These are phyloP conservation scores for Huntiella omanensis DNA, from an alignment of 2,329 filamentous ascomycete genomes.

Conservation along the genomic window DNA sequence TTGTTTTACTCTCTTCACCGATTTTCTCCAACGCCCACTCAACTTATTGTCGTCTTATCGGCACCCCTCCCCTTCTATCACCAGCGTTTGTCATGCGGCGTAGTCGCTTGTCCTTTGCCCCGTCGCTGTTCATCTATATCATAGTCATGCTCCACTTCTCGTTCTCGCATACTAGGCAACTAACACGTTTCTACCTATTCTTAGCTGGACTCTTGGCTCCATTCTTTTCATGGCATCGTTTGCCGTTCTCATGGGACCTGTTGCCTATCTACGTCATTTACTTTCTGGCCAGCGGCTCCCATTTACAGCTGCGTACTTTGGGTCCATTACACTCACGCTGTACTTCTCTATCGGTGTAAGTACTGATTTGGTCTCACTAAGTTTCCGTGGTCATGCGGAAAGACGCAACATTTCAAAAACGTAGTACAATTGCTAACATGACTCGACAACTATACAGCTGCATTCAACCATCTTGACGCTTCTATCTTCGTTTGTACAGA, in stretches of 20 bases:
- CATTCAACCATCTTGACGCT: slow-evolving; percentile 72
- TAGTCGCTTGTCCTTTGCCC: no score
- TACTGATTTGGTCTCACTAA: slow-evolving; percentile 15
- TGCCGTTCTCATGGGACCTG: slow-evolving; percentile 83
- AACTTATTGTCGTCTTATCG: no score
- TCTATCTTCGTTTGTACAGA: slow-evolving; percentile 64
- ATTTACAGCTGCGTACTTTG: slow-evolving; percentile 89
- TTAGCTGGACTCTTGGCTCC: slow-evolving; percentile 88
- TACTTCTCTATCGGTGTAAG: slow-evolving; percentile 86
- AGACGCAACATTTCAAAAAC: no score
- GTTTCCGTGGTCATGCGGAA: no score
- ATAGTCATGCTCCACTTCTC: no score
- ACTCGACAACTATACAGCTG: slow-evolving; percentile 32
- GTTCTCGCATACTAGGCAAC: no score
- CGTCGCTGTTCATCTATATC: no score
- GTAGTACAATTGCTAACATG: neutral
- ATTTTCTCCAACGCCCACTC: no score
- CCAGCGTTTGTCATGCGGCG: no score
- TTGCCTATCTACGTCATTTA: slow-evolving; percentile 67
- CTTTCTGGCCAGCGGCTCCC: slow-evolving; percentile 69
- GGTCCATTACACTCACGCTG: slow-evolving; percentile 72
- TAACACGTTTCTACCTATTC: neutral
- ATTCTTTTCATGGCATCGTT: slow-evolving; percentile 79
- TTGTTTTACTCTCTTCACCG: no score
- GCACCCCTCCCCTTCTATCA: no score